Evolutionary conservation across 73 alveolate species (phyloP).

Genomic region (Tetrahymena malaccensis): DNA sequence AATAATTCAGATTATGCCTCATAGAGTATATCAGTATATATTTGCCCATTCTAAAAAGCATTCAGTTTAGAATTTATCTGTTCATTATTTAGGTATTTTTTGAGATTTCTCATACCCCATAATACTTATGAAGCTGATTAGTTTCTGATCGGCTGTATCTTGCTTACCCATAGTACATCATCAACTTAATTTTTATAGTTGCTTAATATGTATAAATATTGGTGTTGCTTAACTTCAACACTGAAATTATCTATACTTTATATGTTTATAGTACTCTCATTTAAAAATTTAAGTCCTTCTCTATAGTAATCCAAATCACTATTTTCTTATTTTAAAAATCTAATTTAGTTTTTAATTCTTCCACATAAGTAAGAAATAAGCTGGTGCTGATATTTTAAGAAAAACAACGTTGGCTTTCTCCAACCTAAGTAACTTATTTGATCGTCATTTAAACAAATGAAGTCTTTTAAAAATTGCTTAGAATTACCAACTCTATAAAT

Average conservation of each 20-base stretch:
- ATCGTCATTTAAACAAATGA: neutral
- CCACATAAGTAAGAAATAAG: too few relatives aligned
- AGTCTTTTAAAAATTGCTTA: neutral
- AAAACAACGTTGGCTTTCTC: neutral
- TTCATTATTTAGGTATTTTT: too few relatives aligned
- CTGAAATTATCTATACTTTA: neutral
- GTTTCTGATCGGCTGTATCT: neutral
- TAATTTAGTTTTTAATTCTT: neutral
- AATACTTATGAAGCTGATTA: neutral
- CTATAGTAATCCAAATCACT: neutral
- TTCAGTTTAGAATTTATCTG: neutral
- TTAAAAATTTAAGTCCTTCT: neutral
- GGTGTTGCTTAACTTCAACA: neutral
- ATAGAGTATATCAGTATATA: neutral
- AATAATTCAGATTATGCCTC: neutral
- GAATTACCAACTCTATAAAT: neutral
- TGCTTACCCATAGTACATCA: neutral
- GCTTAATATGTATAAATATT: neutral
- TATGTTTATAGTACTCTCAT: neutral
- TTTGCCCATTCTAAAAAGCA: neutral
- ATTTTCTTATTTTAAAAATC: too few relatives aligned
- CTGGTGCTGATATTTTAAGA: neutral
- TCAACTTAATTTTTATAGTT: neutral
- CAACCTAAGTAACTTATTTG: too few relatives aligned
- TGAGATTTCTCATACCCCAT: neutral